phyloP scores from a whole-genome alignment of 768 basidiomycete genomes.

The Tylopilus cervinicoccineus region DNA sequence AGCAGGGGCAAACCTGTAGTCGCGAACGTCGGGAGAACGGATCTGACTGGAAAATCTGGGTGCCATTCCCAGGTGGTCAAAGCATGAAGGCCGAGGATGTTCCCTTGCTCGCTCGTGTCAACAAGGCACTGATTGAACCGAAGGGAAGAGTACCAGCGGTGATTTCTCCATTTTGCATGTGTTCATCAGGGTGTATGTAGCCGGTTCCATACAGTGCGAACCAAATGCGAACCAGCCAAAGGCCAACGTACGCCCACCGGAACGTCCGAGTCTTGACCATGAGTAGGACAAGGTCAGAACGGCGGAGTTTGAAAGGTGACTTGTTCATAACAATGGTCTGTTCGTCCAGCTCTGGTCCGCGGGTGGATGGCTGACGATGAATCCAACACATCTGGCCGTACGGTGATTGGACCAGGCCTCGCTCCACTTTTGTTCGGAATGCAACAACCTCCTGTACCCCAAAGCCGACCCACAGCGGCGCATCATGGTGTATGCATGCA shows the following conservation, averaged over 20 bases:
- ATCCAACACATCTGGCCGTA: neutral
- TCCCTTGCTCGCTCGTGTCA: constrained; percentile 21
- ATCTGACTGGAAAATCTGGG: constrained; percentile 32
- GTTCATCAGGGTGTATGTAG: constrained; percentile 41
- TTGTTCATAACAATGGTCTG: constrained; percentile 29
- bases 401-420: too few species aligned
- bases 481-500: constrained; percentile 86
- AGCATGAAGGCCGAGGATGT: constrained; percentile 25
- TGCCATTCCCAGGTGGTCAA: constrained; percentile 38
- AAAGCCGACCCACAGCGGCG: constrained; percentile 84
- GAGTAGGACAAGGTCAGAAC: neutral
- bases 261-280: constrained; percentile 16
- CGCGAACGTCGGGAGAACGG: constrained; percentile 29
- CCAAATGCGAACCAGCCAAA: constrained; percentile 27
- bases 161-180: constrained; percentile 40
- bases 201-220: constrained; percentile 33
- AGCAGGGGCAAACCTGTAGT: constrained; percentile 34
- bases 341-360: constrained; percentile 9
- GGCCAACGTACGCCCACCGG: constrained; percentile 17
- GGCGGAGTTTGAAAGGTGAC: constrained; percentile 29
- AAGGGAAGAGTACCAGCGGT: constrained; percentile 29
- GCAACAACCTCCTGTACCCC: constrained; percentile 93
- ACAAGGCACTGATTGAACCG: constrained; percentile 1
- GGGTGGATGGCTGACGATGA: constrained; percentile 14
- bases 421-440: constrained; percentile 89